Percentiles rank a stretch among this genome's conserved stretches.
Conservation (phyloP, 202 grass and related monocot species). For the Saccharum hybrid region DNA sequence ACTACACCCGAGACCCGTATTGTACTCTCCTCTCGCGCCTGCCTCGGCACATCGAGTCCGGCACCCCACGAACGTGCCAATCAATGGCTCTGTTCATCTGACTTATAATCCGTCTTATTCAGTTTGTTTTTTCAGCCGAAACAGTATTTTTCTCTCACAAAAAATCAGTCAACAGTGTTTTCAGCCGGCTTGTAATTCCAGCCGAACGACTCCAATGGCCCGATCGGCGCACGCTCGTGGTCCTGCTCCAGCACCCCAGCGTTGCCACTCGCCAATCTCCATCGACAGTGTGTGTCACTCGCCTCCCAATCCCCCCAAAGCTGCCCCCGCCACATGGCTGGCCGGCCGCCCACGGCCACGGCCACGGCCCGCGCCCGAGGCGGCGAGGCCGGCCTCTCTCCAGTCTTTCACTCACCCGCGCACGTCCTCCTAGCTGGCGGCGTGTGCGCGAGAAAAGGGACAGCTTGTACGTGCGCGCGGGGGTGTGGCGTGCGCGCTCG, state of each 20-base stretch:
- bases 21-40: not conserved
- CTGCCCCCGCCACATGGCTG: conserved; percentile 39
- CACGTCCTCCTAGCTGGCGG: not conserved
- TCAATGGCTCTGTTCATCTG: no score
- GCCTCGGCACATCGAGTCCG: conserved; percentile 14
- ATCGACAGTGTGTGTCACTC: conserved; percentile 5
- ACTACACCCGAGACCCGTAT: conserved; percentile 13
- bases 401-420: no score
- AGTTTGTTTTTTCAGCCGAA: no score
- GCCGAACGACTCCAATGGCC: no score
- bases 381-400: not conserved
- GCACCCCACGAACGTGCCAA: conserved; percentile 45
- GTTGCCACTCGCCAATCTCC: conserved; percentile 5
- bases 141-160: no score
- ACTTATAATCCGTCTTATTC: no score
- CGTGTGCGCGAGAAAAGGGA: conserved; percentile 29
- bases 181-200: no score
- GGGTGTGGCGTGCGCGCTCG: not conserved
- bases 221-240: conserved; percentile 30
- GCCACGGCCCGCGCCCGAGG: not conserved
- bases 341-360: no score
- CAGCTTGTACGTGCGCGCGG: conserved; percentile 13
- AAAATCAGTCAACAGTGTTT: no score
- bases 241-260: conserved; percentile 29
- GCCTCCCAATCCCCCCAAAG: not conserved